A percentile compares a stretch with the other conserved stretches of the same genome.
These are phyloP conservation scores for Leptographium flavum DNA, from an alignment of 2,329 filamentous ascomycete species.

Conservation along the genomic window DNA sequence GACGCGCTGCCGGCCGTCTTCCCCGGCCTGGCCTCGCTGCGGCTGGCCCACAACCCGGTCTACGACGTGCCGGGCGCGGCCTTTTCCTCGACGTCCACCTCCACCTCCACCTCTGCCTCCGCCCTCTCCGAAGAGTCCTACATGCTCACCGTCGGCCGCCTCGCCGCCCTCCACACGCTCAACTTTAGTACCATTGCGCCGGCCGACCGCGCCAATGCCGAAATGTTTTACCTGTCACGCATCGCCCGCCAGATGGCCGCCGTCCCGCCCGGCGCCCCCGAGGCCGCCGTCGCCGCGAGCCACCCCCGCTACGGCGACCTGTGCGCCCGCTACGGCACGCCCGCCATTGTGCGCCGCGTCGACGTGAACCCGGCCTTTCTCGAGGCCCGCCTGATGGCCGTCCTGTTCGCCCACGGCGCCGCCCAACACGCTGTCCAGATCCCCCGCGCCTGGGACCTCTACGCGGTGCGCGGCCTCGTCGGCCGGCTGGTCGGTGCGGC, in stretches of 20 bases:
- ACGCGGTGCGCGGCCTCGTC: conserved; percentile 66
- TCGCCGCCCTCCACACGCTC: conserved; percentile 51
- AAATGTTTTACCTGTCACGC: conserved; percentile 81
- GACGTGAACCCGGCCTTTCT: conserved; percentile 65
- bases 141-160: conserved; percentile 72
- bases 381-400: conserved; percentile 60
- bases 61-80: conserved; percentile 38
- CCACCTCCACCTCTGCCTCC: conserved; percentile 2
- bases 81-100: too few species aligned
- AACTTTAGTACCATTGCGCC: conserved; percentile 60
- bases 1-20: conserved; percentile 53
- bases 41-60: conserved; percentile 76
- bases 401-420: conserved; percentile 31
- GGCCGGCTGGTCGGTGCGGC: conserved; percentile 52
- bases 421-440: conserved; percentile 32
- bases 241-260: conserved; percentile 63
- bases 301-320: conserved; percentile 65
- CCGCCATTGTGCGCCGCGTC: conserved; percentile 41
- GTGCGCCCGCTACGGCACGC: conserved; percentile 62
- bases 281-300: conserved; percentile 38
- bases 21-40: conserved; percentile 59
- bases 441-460: conserved; percentile 66
- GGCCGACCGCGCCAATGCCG: conserved; percentile 71
- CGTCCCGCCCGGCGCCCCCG: conserved; percentile 35
- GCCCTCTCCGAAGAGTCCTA: conserved; percentile 59